Evolutionary conservation across 106 monocot species (phyloP).

Genomic region (Chionographis japonica): DNA sequence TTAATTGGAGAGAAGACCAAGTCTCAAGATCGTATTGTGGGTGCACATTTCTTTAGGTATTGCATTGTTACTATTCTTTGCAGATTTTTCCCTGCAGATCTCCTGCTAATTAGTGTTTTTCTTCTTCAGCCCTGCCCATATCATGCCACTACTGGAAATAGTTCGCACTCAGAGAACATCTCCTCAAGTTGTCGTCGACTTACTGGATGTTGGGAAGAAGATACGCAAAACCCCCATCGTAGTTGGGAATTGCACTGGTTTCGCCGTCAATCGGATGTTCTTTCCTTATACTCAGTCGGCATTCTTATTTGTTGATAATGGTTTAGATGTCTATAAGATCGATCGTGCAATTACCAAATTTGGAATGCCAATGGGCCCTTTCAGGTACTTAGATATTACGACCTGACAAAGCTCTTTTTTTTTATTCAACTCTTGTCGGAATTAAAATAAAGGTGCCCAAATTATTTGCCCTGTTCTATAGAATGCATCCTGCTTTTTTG

Average conservation of each 20-base stretch:
- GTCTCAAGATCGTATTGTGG: conserved; percentile 77
- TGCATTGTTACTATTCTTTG: neutral
- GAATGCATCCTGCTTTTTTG: no score
- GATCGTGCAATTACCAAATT: conserved; percentile 83
- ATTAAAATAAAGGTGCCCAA: neutral
- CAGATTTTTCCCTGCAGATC: neutral
- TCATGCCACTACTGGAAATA: conserved; percentile 97
- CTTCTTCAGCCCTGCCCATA: conserved; percentile 76
- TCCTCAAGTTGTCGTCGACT: conserved; percentile 85
- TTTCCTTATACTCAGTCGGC: conserved; percentile 95
- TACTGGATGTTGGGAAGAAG: conserved; percentile 83
- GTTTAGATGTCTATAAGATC: conserved; percentile 83
- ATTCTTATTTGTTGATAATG: conserved; percentile 63
- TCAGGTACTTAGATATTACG: conserved; percentile 47
- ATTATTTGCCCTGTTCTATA: no score
- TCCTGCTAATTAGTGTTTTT: conserved; percentile 6
- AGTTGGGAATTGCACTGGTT: conserved; percentile 95
- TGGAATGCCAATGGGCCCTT: conserved; percentile 99
- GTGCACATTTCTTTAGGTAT: conserved; percentile 96
- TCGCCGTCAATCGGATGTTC: conserved; percentile 98
- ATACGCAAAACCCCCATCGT: conserved; percentile 91
- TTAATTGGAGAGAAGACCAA: conserved; percentile 78
- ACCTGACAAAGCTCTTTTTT: neutral
- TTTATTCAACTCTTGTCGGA: neutral
- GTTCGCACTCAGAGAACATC: conserved; percentile 83